Evolutionary conservation across 1,284 basidiomycete species (phyloP), one percentile per base, ranked within the genome.

Genomic region (Melampsora occidentalis): DNA sequence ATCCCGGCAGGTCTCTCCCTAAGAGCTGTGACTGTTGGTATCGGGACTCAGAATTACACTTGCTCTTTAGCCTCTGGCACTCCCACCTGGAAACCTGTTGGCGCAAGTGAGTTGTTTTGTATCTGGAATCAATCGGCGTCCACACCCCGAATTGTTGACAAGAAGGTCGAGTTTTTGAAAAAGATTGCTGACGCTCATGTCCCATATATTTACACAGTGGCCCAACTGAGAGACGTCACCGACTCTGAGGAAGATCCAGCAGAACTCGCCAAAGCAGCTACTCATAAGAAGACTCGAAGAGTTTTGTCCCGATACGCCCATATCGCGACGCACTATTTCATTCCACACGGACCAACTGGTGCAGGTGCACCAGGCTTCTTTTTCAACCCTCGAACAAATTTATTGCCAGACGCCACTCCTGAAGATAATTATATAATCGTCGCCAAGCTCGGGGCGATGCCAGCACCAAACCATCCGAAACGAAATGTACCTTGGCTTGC

Each of bases 21-120:
- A n/a, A 57, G 16, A 57, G n/a, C n/a, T 14, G n/a, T 57, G n/a
- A 16, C 16, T 14, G 53, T 57, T 28, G 53, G 53, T 28, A 9
- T 57, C 53, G 53, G 53, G 14, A 57, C 53, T 57, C 53, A 57
- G 28, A 57, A 57, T n/a, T 57, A 57, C 28, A 57, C 53, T 28
- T 57, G 53, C 53, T 57, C 53, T 57, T n/a, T 57, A 18, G 20
- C 53, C 9, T 57, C 53, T n/a, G 53, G 53, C 7, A 57, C 53
- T 22, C 53, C 53, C 2, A n/a, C 28, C 28, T 57, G 53, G 53
- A 57, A 20, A 28, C 53, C 20, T 57, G 53, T 57, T n/a, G 53
- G 53, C 53, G 53, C 53, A 5, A 20, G 53, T 57, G 20, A 57
- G 53, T 57, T 6, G 39, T 7, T 9, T 10, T 7, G 10, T 42